Conservation (phyloP, 495 filamentous ascomycete genomes). For the Cudoniella acicularis region DNA sequence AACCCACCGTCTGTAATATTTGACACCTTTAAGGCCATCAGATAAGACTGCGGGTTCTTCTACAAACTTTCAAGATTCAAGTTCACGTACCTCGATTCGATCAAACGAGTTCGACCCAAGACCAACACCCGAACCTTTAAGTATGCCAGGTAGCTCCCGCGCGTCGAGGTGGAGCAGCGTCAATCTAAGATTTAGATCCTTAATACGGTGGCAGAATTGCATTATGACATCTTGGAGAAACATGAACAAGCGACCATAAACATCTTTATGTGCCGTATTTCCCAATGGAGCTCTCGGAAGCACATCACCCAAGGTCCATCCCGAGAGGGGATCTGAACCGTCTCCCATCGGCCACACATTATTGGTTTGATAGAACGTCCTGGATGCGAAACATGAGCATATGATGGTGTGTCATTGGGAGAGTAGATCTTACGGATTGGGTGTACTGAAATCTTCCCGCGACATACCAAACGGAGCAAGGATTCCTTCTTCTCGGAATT, state of each 20-base stretch:
- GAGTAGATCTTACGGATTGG: slow-evolving; percentile 29
- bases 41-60: neutral
- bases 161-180: slow-evolving; percentile 10
- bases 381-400: neutral
- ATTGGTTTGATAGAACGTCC: slow-evolving; percentile 20
- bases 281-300: neutral
- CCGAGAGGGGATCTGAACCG: slow-evolving; percentile 23
- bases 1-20: slow-evolving; percentile 23
- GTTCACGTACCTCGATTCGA: slow-evolving; percentile 20
- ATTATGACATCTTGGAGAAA: slow-evolving; percentile 20
- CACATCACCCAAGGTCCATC: slow-evolving; percentile 29
- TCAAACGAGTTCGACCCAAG: slow-evolving; percentile 3
- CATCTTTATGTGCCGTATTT: slow-evolving; percentile 20
- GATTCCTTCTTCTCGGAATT: slow-evolving; percentile 32
- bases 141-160: slow-evolving; percentile 1
- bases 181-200: slow-evolving; percentile 6
- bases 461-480: slow-evolving; percentile 33
- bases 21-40: slow-evolving; percentile 6
- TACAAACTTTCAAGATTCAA: neutral
- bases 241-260: slow-evolving; percentile 32
- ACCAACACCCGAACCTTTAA: neutral
- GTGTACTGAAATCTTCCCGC: slow-evolving; percentile 23
- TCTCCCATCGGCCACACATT: slow-evolving; percentile 20
- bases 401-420: neutral
- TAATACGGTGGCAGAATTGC: slow-evolving; percentile 13